Evolutionary conservation across 2,329 filamentous ascomycete genomes (phyloP).

Genomic region (Gnomoniopsis smithogilvyi): DNA sequence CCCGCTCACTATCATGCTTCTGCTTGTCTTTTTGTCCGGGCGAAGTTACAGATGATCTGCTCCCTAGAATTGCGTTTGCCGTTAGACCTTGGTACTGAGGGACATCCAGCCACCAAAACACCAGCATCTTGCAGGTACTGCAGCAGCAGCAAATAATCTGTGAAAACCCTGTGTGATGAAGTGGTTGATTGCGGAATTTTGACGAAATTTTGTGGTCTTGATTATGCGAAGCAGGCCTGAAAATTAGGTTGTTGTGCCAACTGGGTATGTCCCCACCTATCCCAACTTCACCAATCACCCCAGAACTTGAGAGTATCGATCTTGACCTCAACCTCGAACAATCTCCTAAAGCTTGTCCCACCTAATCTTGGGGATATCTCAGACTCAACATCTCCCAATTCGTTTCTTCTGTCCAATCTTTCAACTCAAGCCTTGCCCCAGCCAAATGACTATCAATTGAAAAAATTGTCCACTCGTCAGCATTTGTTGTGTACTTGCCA

Average conservation of each 20-base stretch:
- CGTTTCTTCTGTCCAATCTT: no score
- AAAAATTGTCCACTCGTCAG: not conserved
- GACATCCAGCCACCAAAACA: conserved; percentile 20
- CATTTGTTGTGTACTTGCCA: not conserved
- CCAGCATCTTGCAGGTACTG: not conserved
- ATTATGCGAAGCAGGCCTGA: not conserved
- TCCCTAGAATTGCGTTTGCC: conserved; percentile 6
- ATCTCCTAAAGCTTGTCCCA: not conserved
- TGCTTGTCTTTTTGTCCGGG: not conserved
- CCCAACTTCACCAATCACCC: conserved; percentile 19
- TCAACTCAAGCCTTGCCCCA: not conserved
- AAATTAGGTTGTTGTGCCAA: not conserved
- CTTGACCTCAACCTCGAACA: not conserved
- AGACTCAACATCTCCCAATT: not conserved
- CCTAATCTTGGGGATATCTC: not conserved
- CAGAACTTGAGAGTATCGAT: conserved; percentile 9
- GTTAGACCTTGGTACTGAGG: conserved; percentile 26
- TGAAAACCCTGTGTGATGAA: not conserved
- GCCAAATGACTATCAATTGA: not conserved
- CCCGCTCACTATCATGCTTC: not conserved
- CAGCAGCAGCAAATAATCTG: not conserved
- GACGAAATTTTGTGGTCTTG: not conserved
- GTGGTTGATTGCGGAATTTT: conserved; percentile 1
- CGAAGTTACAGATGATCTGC: not conserved
- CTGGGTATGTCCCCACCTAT: conserved; percentile 20